Conservation (phyloP, 1,284 basidiomycete species). For the Fistulina hepatica region DNA sequence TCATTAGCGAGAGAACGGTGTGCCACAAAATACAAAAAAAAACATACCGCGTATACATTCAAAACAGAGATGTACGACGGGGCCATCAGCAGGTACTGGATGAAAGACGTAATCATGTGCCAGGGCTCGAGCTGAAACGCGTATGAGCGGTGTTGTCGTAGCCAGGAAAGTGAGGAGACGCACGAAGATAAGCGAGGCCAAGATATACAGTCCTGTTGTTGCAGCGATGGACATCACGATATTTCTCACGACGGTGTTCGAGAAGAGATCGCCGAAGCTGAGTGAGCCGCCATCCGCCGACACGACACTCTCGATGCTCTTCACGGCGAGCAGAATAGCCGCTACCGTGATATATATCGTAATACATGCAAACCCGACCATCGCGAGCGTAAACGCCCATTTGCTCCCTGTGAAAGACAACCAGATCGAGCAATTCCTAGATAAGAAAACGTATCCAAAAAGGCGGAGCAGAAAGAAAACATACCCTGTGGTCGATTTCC, state of each 20-base stretch:
- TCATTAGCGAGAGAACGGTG: slow-evolving; percentile 1
- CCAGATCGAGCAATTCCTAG: not conserved
- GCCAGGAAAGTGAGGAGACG: slow-evolving; percentile 25
- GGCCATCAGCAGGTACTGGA: slow-evolving; percentile 86
- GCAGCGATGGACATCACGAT: slow-evolving; percentile 80
- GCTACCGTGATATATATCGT: slow-evolving; percentile 90
- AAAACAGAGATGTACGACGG: slow-evolving; percentile 89
- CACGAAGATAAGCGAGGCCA: slow-evolving; percentile 76
- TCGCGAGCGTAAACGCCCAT: slow-evolving; percentile 70
- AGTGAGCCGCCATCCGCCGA: slow-evolving; percentile 35
- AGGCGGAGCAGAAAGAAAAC: not conserved
- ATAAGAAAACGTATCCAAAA: too few species aligned
- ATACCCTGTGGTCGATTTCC: slow-evolving; percentile 86
- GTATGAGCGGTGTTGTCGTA: slow-evolving; percentile 1
- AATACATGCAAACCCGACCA: slow-evolving; percentile 79
- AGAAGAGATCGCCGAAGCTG: slow-evolving; percentile 47
- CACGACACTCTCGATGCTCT: slow-evolving; percentile 57
- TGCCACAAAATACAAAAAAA: slow-evolving; percentile 1
- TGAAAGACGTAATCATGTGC: slow-evolving; percentile 91
- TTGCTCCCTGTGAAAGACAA: too few species aligned
- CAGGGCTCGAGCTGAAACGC: slow-evolving; percentile 69
- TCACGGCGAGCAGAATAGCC: slow-evolving; percentile 72
- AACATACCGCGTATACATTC: slow-evolving; percentile 75
- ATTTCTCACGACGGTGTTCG: slow-evolving; percentile 73
- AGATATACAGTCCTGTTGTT: slow-evolving; percentile 76